Evolutionary conservation across 2,329 filamentous ascomycete genomes (phyloP).

Genomic region (Botrytis medusae): DNA sequence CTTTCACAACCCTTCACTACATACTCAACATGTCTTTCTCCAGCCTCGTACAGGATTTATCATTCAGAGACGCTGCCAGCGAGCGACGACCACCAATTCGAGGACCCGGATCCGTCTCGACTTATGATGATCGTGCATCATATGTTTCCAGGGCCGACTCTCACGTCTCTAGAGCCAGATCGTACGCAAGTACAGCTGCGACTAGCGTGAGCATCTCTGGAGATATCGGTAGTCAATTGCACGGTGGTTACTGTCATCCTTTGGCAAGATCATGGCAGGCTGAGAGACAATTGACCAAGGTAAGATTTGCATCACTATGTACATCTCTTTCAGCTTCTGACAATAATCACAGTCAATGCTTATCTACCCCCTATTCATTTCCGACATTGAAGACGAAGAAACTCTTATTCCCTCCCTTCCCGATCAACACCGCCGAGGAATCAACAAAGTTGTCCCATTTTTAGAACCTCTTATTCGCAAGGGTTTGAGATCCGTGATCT

Average conservation of each 20-base stretch:
- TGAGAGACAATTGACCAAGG: slow-evolving; percentile 83
- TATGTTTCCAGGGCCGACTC: slow-evolving; percentile 57
- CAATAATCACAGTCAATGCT: slow-evolving; percentile 75
- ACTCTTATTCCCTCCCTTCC: slow-evolving; percentile 86
- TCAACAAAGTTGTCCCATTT: slow-evolving; percentile 83
- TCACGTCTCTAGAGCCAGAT: slow-evolving; percentile 63
- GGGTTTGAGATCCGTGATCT: slow-evolving; percentile 86
- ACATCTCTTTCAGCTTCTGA: slow-evolving; percentile 25
- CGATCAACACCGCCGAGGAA: slow-evolving; percentile 81
- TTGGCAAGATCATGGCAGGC: slow-evolving; percentile 79
- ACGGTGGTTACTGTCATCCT: slow-evolving; percentile 80
- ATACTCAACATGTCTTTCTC: slow-evolving; percentile 62
- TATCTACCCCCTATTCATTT: slow-evolving; percentile 95
- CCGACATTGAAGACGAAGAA: slow-evolving; percentile 91
- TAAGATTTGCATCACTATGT: slow-evolving; percentile 41
- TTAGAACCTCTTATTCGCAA: slow-evolving; percentile 84
- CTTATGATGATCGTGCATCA: slow-evolving; percentile 59
- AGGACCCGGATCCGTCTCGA: slow-evolving; percentile 46
- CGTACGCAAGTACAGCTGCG: slow-evolving; percentile 64
- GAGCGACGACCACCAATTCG: slow-evolving; percentile 48
- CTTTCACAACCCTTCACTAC: not conserved
- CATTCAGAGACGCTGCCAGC: slow-evolving; percentile 54
- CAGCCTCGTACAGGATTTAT: slow-evolving; percentile 64
- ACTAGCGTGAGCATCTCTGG: slow-evolving; percentile 69
- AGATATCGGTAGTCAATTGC: slow-evolving; percentile 80